Conservation (phyloP, 108 stramenopile species). For the Nitzschia putrida region DNA sequence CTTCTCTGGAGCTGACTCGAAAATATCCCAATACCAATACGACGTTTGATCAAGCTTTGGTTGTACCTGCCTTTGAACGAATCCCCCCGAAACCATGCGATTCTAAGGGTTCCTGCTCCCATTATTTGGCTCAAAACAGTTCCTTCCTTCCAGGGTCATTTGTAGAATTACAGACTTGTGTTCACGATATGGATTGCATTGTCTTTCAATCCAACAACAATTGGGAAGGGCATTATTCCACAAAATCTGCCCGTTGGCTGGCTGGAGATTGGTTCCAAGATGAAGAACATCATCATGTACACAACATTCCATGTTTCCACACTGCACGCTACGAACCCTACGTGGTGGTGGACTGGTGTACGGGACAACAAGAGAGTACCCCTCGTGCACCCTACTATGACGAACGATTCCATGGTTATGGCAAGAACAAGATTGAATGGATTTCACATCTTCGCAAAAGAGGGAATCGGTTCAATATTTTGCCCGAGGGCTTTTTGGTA, state of each 20-base stretch:
- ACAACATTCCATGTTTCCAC: constrained; percentile 70
- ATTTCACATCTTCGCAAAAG: constrained; percentile 70
- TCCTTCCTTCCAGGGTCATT: constrained; percentile 69
- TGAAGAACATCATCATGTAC: constrained; percentile 26
- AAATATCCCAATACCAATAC: not conserved
- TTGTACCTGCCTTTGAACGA: constrained; percentile 87
- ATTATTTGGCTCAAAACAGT: constrained; percentile 46
- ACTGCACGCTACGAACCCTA: constrained; percentile 88
- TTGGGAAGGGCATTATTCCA: constrained; percentile 84
- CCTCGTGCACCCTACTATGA: constrained; percentile 76
- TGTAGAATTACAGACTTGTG: constrained; percentile 62
- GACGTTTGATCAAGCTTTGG: constrained; percentile 48
- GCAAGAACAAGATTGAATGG: constrained; percentile 89
- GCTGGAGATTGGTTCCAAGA: constrained; percentile 61
- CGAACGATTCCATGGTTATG: constrained; percentile 85
- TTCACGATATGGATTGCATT: constrained; percentile 53
- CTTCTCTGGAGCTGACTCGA: constrained; percentile 1
- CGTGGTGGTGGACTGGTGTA: constrained; percentile 81
- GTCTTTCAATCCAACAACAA: constrained; percentile 76
- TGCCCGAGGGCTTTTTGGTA: constrained; percentile 78
- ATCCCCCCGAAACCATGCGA: constrained; percentile 47
- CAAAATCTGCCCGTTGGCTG: constrained; percentile 70
- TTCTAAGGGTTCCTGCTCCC: constrained; percentile 40
- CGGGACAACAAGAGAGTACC: constrained; percentile 25
- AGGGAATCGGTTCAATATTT: constrained; percentile 60